Evolutionary conservation across 495 filamentous ascomycete genomes (phyloP).

Genomic region (Neurospora sp.): DNA sequence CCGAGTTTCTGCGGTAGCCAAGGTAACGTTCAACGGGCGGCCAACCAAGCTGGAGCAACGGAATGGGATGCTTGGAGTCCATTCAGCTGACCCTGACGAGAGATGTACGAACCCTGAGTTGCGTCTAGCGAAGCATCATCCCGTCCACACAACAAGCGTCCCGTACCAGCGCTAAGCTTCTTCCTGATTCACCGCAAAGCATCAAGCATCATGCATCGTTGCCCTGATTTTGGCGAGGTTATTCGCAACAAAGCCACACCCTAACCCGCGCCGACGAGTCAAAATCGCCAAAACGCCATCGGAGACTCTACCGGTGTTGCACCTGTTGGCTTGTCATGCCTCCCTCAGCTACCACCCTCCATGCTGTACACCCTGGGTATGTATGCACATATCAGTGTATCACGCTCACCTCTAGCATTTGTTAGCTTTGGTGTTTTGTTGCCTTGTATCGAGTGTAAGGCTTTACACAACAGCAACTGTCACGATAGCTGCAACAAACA

Average conservation of each 20-base stretch:
- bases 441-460: not conserved
- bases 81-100: not conserved
- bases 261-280: not conserved
- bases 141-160: not conserved
- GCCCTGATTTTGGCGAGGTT: not conserved
- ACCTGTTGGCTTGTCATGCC: not conserved
- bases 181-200: not conserved
- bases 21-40: not conserved
- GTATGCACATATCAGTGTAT: not conserved
- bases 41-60: not conserved
- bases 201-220: not conserved
- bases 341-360: not conserved
- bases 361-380: not conserved
- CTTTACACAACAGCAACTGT: not conserved
- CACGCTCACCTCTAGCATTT: not conserved
- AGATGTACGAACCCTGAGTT: not conserved
- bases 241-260: not conserved
- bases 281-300: not conserved
- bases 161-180: not conserved
- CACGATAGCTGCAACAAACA: not conserved
- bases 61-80: not conserved
- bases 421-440: not conserved
- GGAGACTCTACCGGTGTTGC: not conserved
- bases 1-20: not conserved
- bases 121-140: not conserved